These are phyloP conservation scores for Backusella mclennaniae DNA, from an alignment of 192 early-diverging fungal genomes.

Conservation along the genomic window DNA sequence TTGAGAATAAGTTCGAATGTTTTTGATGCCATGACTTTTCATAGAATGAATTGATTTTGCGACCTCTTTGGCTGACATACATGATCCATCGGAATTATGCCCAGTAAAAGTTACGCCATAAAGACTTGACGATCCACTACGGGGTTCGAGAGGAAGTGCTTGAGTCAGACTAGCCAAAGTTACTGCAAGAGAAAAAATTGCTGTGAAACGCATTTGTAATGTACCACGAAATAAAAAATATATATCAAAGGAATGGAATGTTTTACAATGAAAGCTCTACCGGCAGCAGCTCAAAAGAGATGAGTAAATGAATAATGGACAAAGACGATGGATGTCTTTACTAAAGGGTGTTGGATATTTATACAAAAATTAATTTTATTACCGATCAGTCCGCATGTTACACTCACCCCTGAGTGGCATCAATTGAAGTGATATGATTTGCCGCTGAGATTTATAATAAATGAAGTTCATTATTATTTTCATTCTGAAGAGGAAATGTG, in stretches of 20 bases:
- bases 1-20: constrained; percentile 39
- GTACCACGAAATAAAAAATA: not conserved
- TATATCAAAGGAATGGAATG: not conserved
- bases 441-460: not conserved
- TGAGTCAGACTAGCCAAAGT: constrained; percentile 10
- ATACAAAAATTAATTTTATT: not conserved
- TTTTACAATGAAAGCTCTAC: not conserved
- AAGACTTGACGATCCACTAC: not conserved
- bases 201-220: constrained; percentile 7
- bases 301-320: not conserved
- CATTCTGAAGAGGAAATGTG: not conserved
- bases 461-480: not conserved
- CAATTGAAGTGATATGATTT: not conserved
- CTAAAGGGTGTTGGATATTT: not conserved
- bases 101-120: constrained; percentile 23
- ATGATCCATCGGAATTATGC: constrained; percentile 19
- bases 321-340: not conserved
- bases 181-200: constrained; percentile 16
- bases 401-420: not conserved
- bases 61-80: constrained; percentile 9
- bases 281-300: not conserved
- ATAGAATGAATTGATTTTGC: constrained; percentile 5
- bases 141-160: constrained; percentile 12
- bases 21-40: constrained; percentile 23
- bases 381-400: not conserved